These are phyloP conservation scores for Neurospora intermedia DNA, from an alignment of 495 filamentous ascomycete genomes.

Conservation along the genomic window DNA sequence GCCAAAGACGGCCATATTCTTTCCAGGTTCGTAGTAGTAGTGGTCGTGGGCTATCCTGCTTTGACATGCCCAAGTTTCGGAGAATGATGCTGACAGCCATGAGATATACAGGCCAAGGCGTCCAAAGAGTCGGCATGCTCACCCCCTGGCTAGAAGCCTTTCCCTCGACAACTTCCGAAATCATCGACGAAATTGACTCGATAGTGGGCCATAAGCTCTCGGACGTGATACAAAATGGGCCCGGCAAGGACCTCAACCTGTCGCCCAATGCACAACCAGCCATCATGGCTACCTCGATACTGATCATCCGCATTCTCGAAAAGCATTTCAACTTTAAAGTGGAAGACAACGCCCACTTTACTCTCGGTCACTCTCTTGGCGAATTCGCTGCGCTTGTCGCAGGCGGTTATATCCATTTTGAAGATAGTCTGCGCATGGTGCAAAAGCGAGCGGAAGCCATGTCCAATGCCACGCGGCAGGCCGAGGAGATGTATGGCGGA, in stretches of 20 bases:
- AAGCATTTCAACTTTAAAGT: slow-evolving; percentile 69
- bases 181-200: slow-evolving; percentile 77
- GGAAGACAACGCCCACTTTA: slow-evolving; percentile 59
- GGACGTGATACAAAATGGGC: slow-evolving; percentile 68
- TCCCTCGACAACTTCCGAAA: slow-evolving; percentile 55
- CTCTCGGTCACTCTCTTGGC: slow-evolving; percentile 87
- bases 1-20: slow-evolving; percentile 72
- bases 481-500: slow-evolving; percentile 51
- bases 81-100: background rate
- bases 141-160: slow-evolving; percentile 75
- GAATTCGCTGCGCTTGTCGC: slow-evolving; percentile 89
- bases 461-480: slow-evolving; percentile 60
- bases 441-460: slow-evolving; percentile 74
- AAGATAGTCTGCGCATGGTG: slow-evolving; percentile 69
- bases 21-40: slow-evolving; percentile 51
- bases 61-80: background rate
- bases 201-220: slow-evolving; percentile 60
- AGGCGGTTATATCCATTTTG: slow-evolving; percentile 62
- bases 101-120: slow-evolving; percentile 64
- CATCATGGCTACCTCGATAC: slow-evolving; percentile 85
- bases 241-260: slow-evolving; percentile 60
- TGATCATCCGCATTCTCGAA: slow-evolving; percentile 85
- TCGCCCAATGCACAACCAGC: slow-evolving; percentile 90
- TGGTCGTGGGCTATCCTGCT: no score
- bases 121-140: slow-evolving; percentile 89